Evolutionary conservation across 208 protist genomes (phyloP), one percentile per base, ranked within the genome.

Genomic region (Lotmaria passim): DNA sequence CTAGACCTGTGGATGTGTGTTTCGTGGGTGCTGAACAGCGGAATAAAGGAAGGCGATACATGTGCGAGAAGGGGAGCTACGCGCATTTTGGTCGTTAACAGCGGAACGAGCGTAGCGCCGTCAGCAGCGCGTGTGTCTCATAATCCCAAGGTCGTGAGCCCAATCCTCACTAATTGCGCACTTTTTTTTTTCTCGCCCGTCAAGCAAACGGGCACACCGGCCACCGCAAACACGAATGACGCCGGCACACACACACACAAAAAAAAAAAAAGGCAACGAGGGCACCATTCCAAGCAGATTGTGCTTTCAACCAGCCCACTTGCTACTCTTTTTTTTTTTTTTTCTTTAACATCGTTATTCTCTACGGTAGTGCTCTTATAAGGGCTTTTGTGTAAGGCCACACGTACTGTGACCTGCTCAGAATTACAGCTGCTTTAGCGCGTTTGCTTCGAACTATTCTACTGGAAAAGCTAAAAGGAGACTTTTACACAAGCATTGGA

Each of bases 61-160:
- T 6, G 36, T 6, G 6, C 8, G 36, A 39, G 36, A 39, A 39
- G 43, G 15, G 21, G 6, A 51, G 8, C 11, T 8, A 51, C n/a
- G 31, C 6, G 4, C 38, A 57, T 31, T 55, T 46, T 7, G 34
- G n/a, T n/a, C n/a, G 2, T 51, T 15, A 30, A 19, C 21, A 14
- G 6, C 65, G 43, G 70, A 69, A 87, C 90, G 87, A 92, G 87
- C 84, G 80, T 97, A 86, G 92, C 92, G 92, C 92, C 95, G 92
- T 95, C 92, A 90, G 92, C 90, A 97, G 92, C 92, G 92, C 92
- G 92, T 97, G 87, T 89, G 92, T 94, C 79, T 97, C 92, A 97
- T 97, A 97, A 97, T 91, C 92, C 92, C 87, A 96, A 96, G 92
- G 89, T 95, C 89, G 92, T 96, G 85, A 96, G 92, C 95, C 93